Evolutionary conservation across 2,329 filamentous ascomycete genomes (phyloP), one percentile per base, ranked within the genome.

Genomic region (Cercospora sp.): DNA sequence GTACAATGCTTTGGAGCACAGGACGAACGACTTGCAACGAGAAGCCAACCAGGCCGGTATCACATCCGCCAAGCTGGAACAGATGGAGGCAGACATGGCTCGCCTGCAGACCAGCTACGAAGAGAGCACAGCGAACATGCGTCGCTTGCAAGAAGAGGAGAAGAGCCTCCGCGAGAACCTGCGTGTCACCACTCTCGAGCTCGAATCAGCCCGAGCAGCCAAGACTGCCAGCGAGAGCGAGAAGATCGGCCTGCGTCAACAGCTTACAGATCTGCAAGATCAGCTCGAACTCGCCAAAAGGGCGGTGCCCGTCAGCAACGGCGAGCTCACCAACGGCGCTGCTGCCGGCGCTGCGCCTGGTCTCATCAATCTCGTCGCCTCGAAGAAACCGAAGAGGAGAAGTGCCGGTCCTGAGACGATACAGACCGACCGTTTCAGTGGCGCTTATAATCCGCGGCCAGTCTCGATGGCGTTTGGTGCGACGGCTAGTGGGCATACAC

Each of bases 1-100:
- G 72, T 93, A 97, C 81, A 97, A 94, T 76, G 90, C 91, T 23
- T 86, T 98, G 71, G 95, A 99, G 81, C 89, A 89, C 64, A 88
- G 94, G 65, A 91, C 94, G 58, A 97, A 96, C 83, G 95, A 99
- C 78, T 86, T 99, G 65, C 95, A 99, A 80, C 90, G 91, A 36
- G 95, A 99, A 80, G 95, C 95, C 69, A 99, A 99, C 80, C 94
- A 98, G 82, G 95, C 94, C 64, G 95, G 95, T 81, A 97, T 98
- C 76, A 92, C 92, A 2, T 93, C 94, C 63, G 95, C 95, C 71
- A 91, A 93, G 73, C 85, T 99, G 64, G 89, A 91, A 75, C 92
- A 91, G 60, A 92, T 98, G 89, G 95, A 99, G 79, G 91, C 93
- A 74, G 95, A 99, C 77, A 97, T 98, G 91, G 90, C 90, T 83